Evolutionary conservation across 257 asterid genomes (phyloP).

Genomic region (Nicotiana paniculata): DNA sequence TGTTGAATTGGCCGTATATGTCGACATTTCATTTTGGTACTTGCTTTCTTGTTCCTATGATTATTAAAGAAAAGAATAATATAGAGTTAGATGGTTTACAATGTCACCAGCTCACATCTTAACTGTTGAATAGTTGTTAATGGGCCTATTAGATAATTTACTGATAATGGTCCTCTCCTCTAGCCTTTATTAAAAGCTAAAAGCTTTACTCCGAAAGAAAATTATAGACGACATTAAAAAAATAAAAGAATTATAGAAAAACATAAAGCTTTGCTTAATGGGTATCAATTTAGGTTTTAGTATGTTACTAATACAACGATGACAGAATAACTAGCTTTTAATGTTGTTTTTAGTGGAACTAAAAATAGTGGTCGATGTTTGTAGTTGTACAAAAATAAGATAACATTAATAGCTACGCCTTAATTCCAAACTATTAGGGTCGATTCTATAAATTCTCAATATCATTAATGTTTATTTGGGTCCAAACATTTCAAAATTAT

Average conservation of each 20-base stretch:
- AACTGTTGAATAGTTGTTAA: slow-evolving; percentile 1
- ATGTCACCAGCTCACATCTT: slow-evolving; percentile 3
- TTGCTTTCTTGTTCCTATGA: neutral
- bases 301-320: too few species aligned
- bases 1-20: neutral
- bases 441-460: neutral
- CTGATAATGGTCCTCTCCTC: neutral
- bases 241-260: neutral
- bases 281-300: neutral
- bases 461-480: neutral
- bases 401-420: neutral
- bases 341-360: neutral
- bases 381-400: neutral
- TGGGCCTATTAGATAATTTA: neutral
- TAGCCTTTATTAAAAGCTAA: neutral
- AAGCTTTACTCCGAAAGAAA: neutral
- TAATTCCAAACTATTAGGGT: neutral
- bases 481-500: too few species aligned
- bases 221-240: neutral
- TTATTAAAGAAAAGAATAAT: neutral
- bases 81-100: neutral
- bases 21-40: neutral
- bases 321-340: neutral
- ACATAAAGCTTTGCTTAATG: neutral
- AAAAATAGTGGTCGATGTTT: neutral